Percentiles rank a stretch among this genome's conserved stretches.
Evolutionary conservation across 352 stramenopile genomes (phyloP).

Genomic region (Globisporangium recalcitrans): DNA sequence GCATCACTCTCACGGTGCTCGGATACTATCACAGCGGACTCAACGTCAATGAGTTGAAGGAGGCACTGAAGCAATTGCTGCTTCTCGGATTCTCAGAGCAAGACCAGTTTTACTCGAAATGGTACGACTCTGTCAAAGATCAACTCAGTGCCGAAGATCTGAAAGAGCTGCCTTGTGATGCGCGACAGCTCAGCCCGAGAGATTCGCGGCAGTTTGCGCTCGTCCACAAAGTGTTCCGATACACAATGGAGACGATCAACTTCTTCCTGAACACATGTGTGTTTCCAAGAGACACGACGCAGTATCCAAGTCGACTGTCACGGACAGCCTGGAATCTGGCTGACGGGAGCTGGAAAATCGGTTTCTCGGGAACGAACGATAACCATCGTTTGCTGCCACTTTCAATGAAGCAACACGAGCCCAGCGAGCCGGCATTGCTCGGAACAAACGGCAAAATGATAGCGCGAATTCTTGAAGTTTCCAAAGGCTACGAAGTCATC

Average conservation of each 20-base stretch:
- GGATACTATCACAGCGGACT: conserved; percentile 85
- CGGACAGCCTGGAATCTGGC: conserved; percentile 83
- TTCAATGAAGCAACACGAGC: conserved; percentile 59
- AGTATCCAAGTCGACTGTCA: conserved; percentile 69
- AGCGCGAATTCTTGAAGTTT: conserved; percentile 49
- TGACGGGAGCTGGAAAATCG: conserved; percentile 47
- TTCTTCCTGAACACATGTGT: conserved; percentile 83
- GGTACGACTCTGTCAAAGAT: conserved; percentile 43
- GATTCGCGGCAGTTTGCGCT: conserved; percentile 61
- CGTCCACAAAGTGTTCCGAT: conserved; percentile 44
- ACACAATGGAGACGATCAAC: conserved; percentile 73
- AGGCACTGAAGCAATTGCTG: conserved; percentile 52
- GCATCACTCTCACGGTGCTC: conserved; percentile 75
- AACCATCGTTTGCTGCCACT: conserved; percentile 75
- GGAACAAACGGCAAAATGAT: conserved; percentile 88
- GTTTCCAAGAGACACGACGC: conserved; percentile 74
- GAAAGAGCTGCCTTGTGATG: conserved; percentile 34
- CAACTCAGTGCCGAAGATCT: conserved; percentile 14
- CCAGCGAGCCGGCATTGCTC: conserved; percentile 38
- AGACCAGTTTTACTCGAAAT: conserved; percentile 55
- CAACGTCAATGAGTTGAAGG: conserved; percentile 34
- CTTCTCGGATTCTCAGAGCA: conserved; percentile 62
- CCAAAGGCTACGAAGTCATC: conserved; percentile 32
- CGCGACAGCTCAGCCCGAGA: conserved; percentile 67
- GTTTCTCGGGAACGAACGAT: conserved; percentile 90